A percentile compares a stretch with the other conserved stretches of the same genome.
Conservation (phyloP, 768 basidiomycete species). For the Tulasnella sp. region DNA sequence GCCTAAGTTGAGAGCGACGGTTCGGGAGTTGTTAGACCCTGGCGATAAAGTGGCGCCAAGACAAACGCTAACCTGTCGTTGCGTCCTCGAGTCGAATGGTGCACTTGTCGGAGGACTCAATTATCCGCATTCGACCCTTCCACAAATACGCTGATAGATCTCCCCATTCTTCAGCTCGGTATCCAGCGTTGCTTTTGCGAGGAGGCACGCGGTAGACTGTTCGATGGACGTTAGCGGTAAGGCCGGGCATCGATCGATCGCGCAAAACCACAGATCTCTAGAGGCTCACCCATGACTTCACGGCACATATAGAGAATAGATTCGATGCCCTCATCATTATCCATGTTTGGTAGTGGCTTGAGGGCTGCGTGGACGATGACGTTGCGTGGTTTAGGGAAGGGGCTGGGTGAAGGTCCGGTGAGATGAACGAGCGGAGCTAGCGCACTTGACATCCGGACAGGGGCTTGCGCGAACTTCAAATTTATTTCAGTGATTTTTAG, state of each 20-base stretch:
- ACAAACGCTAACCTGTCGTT: slow-evolving; percentile 65
- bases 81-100: slow-evolving; percentile 79
- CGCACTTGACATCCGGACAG: slow-evolving; percentile 7
- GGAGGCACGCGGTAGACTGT: slow-evolving; percentile 92
- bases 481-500: slow-evolving; percentile 28
- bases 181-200: slow-evolving; percentile 81
- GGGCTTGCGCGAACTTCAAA: slow-evolving; percentile 20
- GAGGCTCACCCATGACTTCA: slow-evolving; percentile 77
- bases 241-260: not conserved
- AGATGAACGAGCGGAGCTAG: slow-evolving; percentile 14
- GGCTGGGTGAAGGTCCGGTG: slow-evolving; percentile 15
- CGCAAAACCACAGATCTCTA: not conserved
- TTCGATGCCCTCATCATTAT: slow-evolving; percentile 73
- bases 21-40: not conserved
- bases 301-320: slow-evolving; percentile 88
- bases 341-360: slow-evolving; percentile 40
- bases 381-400: not conserved
- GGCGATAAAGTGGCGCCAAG: not conserved
- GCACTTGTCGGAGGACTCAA: slow-evolving; percentile 73
- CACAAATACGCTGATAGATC: slow-evolving; percentile 81
- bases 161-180: slow-evolving; percentile 92
- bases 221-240: not conserved
- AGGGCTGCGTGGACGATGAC: not conserved
- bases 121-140: slow-evolving; percentile 87
- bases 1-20: slow-evolving; percentile 48